phyloP scores from a whole-genome alignment of 176 grass and related monocot species.

The Rhynchospora tenuis region DNA sequence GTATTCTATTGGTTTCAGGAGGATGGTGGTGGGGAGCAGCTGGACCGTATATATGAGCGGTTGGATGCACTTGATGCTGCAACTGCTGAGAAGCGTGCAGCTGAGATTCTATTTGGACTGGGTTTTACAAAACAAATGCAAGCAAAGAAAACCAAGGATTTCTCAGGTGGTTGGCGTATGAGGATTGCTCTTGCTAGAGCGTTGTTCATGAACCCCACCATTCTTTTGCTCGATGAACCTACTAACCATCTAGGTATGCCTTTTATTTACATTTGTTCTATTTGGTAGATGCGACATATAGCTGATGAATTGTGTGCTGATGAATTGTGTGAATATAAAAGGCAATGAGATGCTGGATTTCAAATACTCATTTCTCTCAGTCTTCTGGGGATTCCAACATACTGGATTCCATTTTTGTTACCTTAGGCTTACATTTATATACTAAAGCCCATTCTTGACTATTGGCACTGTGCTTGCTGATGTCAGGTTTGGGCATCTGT shows the following conservation, averaged over 20 bases:
- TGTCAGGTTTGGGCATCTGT: no score
- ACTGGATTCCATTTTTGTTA: background rate
- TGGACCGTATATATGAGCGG: conserved; percentile 80
- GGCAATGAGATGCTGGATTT: background rate
- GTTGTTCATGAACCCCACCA: conserved; percentile 93
- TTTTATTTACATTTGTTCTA: background rate
- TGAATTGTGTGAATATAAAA: background rate
- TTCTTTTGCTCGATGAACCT: conserved; percentile 86
- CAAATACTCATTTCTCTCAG: background rate
- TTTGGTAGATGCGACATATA: background rate
- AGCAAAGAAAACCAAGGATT: conserved; percentile 88
- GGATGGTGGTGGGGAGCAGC: conserved; percentile 73
- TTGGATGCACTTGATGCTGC: conserved; percentile 78
- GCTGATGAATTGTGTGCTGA: background rate
- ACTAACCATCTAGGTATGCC: conserved; percentile 90
- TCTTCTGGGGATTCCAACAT: background rate
- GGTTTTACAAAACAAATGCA: conserved; percentile 95
- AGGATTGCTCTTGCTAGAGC: conserved; percentile 92
- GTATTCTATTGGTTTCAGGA: conserved; percentile 31
- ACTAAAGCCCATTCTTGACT: background rate
- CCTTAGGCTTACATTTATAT: background rate
- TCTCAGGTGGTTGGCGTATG: conserved; percentile 97
- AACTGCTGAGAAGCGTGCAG: conserved; percentile 93
- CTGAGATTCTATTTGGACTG: conserved; percentile 89
- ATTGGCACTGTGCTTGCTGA: background rate